Percentiles rank a stretch among this genome's conserved stretches.
Evolutionary conservation across 129 eudicot species (phyloP).

Genomic region (Ambrosia artemisiifolia): DNA sequence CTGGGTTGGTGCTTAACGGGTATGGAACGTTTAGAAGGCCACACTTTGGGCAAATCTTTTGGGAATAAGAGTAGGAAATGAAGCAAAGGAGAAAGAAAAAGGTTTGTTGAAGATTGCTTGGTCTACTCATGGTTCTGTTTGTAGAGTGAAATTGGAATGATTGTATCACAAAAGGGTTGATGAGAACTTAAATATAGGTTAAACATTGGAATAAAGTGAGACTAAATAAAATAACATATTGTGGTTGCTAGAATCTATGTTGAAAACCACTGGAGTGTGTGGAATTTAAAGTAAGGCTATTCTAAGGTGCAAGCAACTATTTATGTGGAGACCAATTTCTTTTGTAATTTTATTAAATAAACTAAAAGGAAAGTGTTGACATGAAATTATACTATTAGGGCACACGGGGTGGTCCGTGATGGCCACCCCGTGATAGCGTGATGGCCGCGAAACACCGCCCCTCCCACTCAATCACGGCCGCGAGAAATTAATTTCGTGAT

Average conservation of each 20-base stretch:
- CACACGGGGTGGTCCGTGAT: too few species aligned
- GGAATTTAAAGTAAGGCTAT: constrained; percentile 1
- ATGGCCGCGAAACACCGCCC: too few species aligned
- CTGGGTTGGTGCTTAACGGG: constrained; percentile 54
- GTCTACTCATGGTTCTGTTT: constrained; percentile 28
- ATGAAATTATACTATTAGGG: not conserved
- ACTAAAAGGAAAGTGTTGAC: not conserved
- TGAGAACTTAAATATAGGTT: constrained; percentile 42
- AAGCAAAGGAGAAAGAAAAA: constrained; percentile 34
- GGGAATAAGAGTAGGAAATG: constrained; percentile 34
- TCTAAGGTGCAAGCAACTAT: not conserved
- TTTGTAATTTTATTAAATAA: too few species aligned
- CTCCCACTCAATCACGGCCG: too few species aligned
- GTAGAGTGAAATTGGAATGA: constrained; percentile 22
- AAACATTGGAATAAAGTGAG: constrained; percentile 38
- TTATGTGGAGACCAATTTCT: not conserved
- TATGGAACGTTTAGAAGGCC: constrained; percentile 53
- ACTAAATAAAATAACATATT: constrained; percentile 10
- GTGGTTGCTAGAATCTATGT: constrained; percentile 30
- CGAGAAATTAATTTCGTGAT: too few species aligned
- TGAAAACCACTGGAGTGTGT: constrained; percentile 23
- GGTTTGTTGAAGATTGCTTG: not conserved
- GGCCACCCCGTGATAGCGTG: too few species aligned
- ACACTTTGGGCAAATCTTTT: constrained; percentile 50
- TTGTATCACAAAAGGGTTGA: constrained; percentile 25